Percentiles rank a stretch among this genome's conserved stretches.
These are phyloP conservation scores for Leucosporidium creatinivorum DNA, from an alignment of 768 basidiomycete species.

Conservation along the genomic window DNA sequence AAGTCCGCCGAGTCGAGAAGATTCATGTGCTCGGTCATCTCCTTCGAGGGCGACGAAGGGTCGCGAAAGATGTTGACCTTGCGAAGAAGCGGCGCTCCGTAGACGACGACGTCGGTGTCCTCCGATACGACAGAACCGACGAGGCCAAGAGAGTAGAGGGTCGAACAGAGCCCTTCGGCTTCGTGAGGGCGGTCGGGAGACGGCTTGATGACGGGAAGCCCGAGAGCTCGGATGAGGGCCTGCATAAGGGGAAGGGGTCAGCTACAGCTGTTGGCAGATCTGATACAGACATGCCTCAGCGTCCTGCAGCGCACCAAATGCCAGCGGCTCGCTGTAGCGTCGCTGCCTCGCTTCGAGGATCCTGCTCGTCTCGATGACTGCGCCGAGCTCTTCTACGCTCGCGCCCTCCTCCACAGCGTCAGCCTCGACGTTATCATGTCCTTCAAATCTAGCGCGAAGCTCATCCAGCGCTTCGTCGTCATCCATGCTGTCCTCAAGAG, in stretches of 20 bases:
- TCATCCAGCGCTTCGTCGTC: no score
- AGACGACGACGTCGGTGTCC: conserved; percentile 27
- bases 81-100: conserved; percentile 19
- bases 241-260: background rate
- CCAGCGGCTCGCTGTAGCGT: background rate
- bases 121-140: conserved; percentile 25
- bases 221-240: conserved; percentile 14
- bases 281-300: background rate
- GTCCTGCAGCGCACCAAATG: background rate
- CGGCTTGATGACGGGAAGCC: conserved; percentile 19
- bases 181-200: conserved; percentile 7
- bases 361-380: background rate
- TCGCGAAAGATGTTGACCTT: background rate
- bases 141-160: conserved; percentile 1
- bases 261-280: background rate
- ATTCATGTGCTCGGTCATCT: conserved; percentile 2
- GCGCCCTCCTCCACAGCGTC: no score
- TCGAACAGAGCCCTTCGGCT: conserved; percentile 27
- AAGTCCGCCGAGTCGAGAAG: conserved; percentile 9
- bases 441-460: no score
- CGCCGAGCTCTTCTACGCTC: background rate
- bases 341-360: background rate
- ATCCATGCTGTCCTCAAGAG: no score
- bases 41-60: no score
- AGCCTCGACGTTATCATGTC: no score